Conservation (phyloP, 495 filamentous ascomycete genomes). For the Penicillium daleae region DNA sequence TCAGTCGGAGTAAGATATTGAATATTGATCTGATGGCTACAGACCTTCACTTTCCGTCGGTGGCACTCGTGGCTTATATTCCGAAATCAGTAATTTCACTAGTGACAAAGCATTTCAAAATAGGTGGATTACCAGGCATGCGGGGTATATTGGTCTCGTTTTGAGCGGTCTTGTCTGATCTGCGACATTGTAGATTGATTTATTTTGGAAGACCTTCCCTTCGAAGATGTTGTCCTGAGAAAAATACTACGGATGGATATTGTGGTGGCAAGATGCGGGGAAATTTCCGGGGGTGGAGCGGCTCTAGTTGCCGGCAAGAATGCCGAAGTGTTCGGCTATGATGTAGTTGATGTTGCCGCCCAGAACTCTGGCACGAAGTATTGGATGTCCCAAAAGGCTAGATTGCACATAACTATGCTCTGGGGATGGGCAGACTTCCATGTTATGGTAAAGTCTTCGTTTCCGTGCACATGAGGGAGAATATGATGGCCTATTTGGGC, state of each 20-base stretch:
- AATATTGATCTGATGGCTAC: neutral
- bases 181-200: neutral
- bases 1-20: neutral
- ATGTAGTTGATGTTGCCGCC: neutral
- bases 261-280: neutral
- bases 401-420: too few relatives aligned
- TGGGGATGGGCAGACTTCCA: too few relatives aligned
- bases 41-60: neutral
- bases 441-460: too few relatives aligned
- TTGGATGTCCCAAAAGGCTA: neutral
- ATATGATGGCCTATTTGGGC: too few relatives aligned
- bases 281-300: neutral
- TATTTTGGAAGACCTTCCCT: neutral
- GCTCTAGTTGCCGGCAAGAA: neutral
- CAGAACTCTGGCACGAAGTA: neutral
- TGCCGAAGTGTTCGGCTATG: neutral
- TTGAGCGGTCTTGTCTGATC: neutral
- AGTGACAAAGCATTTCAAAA: neutral
- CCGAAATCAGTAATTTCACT: neutral
- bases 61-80: neutral
- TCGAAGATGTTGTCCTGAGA: neutral
- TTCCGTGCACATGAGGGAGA: too few relatives aligned
- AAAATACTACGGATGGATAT: neutral
- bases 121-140: neutral
- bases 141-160: slow-evolving; percentile 1